Evolutionary conservation across 2,329 filamentous ascomycete species (phyloP).

Genomic region (Pseudogymnoascus sp.): DNA sequence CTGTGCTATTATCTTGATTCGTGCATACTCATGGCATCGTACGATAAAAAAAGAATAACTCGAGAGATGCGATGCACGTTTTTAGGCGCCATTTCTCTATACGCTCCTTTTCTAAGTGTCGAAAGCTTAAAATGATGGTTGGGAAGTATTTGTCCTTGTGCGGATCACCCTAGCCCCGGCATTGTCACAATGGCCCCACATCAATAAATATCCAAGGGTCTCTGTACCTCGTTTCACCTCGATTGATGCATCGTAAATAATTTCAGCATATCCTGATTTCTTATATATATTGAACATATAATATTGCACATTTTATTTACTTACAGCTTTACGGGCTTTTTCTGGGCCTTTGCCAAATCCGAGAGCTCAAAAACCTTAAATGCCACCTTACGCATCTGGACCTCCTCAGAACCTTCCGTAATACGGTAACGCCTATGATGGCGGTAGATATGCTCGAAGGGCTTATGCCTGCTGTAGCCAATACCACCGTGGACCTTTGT

Average conservation of each 20-base stretch:
- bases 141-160: no score
- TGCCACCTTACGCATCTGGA: conserved; percentile 58
- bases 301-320: neutral
- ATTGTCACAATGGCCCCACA: no score
- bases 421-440: conserved; percentile 56
- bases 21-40: neutral
- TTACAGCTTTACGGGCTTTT: neutral
- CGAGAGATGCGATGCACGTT: neutral
- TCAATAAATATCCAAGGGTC: no score
- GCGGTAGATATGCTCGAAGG: conserved; percentile 58
- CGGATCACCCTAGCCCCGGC: no score
- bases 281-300: neutral
- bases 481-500: conserved; percentile 44
- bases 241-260: no score
- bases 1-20: neutral
- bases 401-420: conserved; percentile 57
- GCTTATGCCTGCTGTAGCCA: conserved; percentile 49
- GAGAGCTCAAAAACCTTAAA: conserved; percentile 46
- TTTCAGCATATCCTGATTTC: neutral
- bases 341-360: conserved; percentile 32
- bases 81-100: neutral
- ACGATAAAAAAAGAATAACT: neutral
- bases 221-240: no score
- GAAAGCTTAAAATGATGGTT: no score
- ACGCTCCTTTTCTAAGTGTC: neutral